A percentile compares a stretch with the other conserved stretches of the same genome.
Conservation (phyloP, 768 basidiomycete genomes). For the Cystofilobasidium bisporidii region DNA sequence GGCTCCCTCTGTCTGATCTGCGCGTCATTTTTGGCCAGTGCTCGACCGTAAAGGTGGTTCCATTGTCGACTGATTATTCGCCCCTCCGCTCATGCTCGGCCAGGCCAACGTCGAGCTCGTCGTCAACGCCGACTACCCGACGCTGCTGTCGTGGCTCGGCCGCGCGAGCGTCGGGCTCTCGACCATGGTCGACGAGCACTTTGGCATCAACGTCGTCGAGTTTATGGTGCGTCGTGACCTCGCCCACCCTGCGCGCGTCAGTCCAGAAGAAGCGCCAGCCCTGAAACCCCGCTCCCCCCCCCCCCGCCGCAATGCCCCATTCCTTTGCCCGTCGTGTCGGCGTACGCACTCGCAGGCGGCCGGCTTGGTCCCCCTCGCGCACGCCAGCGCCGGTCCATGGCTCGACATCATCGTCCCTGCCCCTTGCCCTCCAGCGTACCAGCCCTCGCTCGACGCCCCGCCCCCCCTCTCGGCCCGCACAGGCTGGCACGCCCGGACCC, state of each 20-base stretch:
- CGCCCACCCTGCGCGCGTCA: too few relatives aligned
- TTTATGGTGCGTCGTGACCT: slow-evolving; percentile 64
- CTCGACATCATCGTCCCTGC: slow-evolving; percentile 82
- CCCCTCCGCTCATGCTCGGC: too few relatives aligned
- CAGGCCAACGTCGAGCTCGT: slow-evolving; percentile 66
- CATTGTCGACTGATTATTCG: too few relatives aligned
- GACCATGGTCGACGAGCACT: slow-evolving; percentile 98
- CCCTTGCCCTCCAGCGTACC: slow-evolving; percentile 50
- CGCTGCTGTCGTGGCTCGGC: slow-evolving; percentile 61
- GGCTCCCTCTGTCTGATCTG: not conserved
- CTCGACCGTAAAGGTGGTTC: too few relatives aligned
- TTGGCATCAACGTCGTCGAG: slow-evolving; percentile 95
- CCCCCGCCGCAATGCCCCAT: slow-evolving; percentile 65
- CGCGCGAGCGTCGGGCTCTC: slow-evolving; percentile 73
- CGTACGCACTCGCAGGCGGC: slow-evolving; percentile 66
- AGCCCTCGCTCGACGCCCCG: slow-evolving; percentile 54
- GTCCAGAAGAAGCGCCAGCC: too few relatives aligned
- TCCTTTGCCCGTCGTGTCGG: slow-evolving; percentile 56
- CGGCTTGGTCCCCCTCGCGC: slow-evolving; percentile 80
- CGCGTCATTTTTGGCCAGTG: too few relatives aligned
- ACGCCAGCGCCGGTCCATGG: slow-evolving; percentile 85
- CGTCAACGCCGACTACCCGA: slow-evolving; percentile 69
- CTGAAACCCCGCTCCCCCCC: slow-evolving; percentile 42
- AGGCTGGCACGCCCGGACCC: slow-evolving; percentile 71
- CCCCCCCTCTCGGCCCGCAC: slow-evolving; percentile 36